These are phyloP conservation scores for Alternaria ethzedia DNA, from an alignment of 2,329 filamentous ascomycete species.

Conservation along the genomic window DNA sequence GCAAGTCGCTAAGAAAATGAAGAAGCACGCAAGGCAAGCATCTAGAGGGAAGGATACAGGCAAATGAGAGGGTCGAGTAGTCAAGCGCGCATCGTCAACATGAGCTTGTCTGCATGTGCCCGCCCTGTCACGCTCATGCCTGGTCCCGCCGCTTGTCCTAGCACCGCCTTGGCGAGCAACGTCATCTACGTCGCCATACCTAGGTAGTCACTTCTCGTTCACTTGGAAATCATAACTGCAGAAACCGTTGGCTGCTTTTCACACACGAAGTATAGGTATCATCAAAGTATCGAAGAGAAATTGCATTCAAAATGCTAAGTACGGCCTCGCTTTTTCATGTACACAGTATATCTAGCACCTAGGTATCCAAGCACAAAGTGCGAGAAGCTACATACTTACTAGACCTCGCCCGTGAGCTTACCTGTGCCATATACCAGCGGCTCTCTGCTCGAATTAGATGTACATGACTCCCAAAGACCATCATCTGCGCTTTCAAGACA, in stretches of 20 bases:
- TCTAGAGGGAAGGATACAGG: neutral
- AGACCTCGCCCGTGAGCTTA: conserved; percentile 8
- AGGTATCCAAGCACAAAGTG: neutral
- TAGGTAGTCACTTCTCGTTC: neutral
- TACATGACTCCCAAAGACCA: neutral
- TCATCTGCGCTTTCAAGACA: neutral
- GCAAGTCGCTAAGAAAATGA: conserved; percentile 2
- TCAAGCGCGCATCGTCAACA: conserved; percentile 19
- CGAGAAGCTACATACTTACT: conserved; percentile 6
- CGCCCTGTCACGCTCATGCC: conserved; percentile 27
- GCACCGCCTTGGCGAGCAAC: conserved; percentile 25
- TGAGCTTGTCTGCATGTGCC: conserved; percentile 29
- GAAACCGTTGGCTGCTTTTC: neutral
- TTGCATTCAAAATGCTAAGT: neutral
- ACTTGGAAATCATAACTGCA: neutral
- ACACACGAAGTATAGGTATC: neutral
- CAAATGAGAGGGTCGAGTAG: conserved; percentile 6
- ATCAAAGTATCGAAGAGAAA: neutral
- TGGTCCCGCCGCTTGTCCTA: conserved; percentile 27
- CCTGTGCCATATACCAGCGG: conserved; percentile 10
- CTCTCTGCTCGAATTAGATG: conserved; percentile 3
- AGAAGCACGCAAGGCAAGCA: conserved; percentile 7
- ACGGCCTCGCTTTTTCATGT: neutral
- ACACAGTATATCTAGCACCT: neutral
- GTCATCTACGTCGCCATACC: conserved; percentile 13